These are phyloP conservation scores for Psilocybe tampanensis DNA, from an alignment of 768 basidiomycete species.

Conservation along the genomic window DNA sequence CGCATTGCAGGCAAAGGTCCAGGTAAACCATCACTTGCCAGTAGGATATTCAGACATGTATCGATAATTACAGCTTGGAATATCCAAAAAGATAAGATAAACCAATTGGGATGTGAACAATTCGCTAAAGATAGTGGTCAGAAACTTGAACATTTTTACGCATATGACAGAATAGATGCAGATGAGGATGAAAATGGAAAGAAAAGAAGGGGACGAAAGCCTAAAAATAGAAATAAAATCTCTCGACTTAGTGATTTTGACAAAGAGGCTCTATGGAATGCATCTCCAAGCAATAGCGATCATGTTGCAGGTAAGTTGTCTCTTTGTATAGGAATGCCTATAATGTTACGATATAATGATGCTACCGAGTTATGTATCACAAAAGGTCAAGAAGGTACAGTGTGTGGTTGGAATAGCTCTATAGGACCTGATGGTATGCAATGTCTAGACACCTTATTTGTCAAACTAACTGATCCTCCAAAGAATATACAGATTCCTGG, in stretches of 20 bases:
- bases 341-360: slow-evolving; percentile 31
- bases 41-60: slow-evolving; percentile 27
- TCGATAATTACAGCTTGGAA: slow-evolving; percentile 38
- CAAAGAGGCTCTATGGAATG: slow-evolving; percentile 13
- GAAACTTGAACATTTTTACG: slow-evolving; percentile 27
- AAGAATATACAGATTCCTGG: slow-evolving; percentile 22
- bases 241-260: neutral
- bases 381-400: slow-evolving; percentile 34
- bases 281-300: slow-evolving; percentile 6
- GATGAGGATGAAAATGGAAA: neutral
- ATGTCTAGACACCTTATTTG: slow-evolving; percentile 32
- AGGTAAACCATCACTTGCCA: neutral
- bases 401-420: slow-evolving; percentile 29
- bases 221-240: neutral
- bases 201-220: neutral
- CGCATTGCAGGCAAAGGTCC: slow-evolving; percentile 22
- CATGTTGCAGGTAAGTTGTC: slow-evolving; percentile 29
- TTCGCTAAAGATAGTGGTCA: slow-evolving; percentile 31
- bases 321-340: slow-evolving; percentile 32
- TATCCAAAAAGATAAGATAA: slow-evolving; percentile 32
- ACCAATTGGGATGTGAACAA: slow-evolving; percentile 23
- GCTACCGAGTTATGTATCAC: slow-evolving; percentile 38
- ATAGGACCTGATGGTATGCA: slow-evolving; percentile 18
- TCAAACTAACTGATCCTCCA: slow-evolving; percentile 26
- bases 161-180: slow-evolving; percentile 18